Base-by-base conservation (phyloP, 1,139 yeast genomes). In the Wickerhamomyces sp. region DNA sequence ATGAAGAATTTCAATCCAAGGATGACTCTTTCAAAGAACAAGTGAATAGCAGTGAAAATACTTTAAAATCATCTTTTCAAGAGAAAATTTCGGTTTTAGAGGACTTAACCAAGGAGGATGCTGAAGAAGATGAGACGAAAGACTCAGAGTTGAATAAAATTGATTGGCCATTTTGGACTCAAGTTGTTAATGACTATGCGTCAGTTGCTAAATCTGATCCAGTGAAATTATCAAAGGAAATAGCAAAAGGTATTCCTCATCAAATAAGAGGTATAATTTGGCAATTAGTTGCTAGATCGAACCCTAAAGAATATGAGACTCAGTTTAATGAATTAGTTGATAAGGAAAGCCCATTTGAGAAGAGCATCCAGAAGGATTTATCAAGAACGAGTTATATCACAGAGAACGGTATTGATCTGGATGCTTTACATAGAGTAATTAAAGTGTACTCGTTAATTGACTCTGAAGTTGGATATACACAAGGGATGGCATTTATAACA, bases 391-490 rank as follows among this genome's bases (percentile, higher is more conserved):
- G 90, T 44, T 88, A 88, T 59, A 82, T 85, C 48, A 73, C 85
- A 18, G 74, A 74, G 46, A 63, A 67, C 28, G 67, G 67, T 19
- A 77, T 78, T 26, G 72, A 72, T 31, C 76, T 74, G 46, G 79
- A 74, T 33, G 80, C 87, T 35, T 64, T 92, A 30, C 85, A 70
- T 58, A 78, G 80, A 45, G 81, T 92, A 26, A 76, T 92, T 48
- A 86, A 85, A 56, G 90, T 90, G 0, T 92, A 90, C 62, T 80
- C 94, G 17, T 65, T 88, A 38, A 84, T 79, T 59, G 97, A 92
- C 57, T 81, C 87, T 1, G 97, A 89, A 41, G 96, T 92, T 29
- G 98, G 98, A 0, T 92, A 92, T 58, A 92, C 97, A 1, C 97
- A 92, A 61, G 97, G 98, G 7, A 88, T 92, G 96, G 95, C 94